A percentile compares a stretch with the other conserved stretches of the same genome.
Evolutionary conservation across 148 eudicot species (phyloP).

Genomic region (Drosera capensis): DNA sequence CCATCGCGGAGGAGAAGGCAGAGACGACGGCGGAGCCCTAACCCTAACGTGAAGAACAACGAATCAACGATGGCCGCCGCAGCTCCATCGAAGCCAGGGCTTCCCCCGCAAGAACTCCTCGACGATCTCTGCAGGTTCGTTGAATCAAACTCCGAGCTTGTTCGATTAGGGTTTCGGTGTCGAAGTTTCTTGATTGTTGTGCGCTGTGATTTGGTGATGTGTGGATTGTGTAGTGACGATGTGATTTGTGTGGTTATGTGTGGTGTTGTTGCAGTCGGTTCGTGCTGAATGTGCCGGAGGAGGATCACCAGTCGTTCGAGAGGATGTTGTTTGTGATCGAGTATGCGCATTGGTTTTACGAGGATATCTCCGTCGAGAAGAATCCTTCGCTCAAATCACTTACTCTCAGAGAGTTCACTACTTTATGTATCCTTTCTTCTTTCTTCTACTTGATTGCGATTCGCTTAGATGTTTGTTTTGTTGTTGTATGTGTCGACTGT

Average conservation of each 20-base stretch:
- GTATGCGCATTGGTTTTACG: slow-evolving; percentile 98
- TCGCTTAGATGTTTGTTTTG: too few species aligned
- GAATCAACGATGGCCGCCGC: too few species aligned
- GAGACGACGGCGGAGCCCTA: too few species aligned
- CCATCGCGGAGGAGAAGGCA: too few species aligned
- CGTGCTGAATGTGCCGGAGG: slow-evolving; percentile 93
- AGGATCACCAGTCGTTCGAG: slow-evolving; percentile 95
- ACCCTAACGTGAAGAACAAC: too few species aligned
- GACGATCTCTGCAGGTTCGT: slow-evolving; percentile 99
- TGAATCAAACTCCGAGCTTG: too few species aligned
- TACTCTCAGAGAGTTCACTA: slow-evolving; percentile 82
- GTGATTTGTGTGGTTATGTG: too few species aligned
- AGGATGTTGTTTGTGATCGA: slow-evolving; percentile 92
- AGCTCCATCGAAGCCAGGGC: slow-evolving; percentile 46
- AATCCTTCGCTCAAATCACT: slow-evolving; percentile 86
- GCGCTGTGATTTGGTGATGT: not conserved
- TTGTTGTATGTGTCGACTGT: too few species aligned
- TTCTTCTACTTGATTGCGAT: not conserved
- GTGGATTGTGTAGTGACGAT: too few species aligned
- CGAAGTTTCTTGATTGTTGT: too few species aligned
- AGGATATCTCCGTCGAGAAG: slow-evolving; percentile 90
- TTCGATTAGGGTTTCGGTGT: too few species aligned
- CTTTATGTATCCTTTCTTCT: slow-evolving; percentile 61
- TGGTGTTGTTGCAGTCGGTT: slow-evolving; percentile 96
- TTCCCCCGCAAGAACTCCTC: slow-evolving; percentile 95